Evolutionary conservation across 352 stramenopile genomes (phyloP).

Genomic region (Pythium pectinolyticum): DNA sequence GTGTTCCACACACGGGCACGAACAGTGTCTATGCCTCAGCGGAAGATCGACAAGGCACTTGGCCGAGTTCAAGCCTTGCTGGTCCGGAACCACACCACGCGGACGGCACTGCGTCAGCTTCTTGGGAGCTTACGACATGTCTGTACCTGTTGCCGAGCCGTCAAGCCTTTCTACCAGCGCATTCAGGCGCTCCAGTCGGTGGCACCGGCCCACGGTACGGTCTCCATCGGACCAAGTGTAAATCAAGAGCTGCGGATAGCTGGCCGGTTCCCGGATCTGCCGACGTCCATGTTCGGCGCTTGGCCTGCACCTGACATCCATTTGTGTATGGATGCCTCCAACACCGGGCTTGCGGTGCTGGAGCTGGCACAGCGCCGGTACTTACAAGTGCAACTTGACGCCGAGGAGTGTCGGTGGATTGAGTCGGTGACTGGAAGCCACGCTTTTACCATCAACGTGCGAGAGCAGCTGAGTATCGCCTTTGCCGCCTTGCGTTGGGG

Average conservation of each 20-base stretch:
- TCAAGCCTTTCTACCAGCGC: slow-evolving; percentile 9
- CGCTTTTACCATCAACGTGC: slow-evolving; percentile 34
- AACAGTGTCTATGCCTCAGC: slow-evolving; percentile 23
- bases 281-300: background rate
- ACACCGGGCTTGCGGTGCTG: slow-evolving; percentile 6
- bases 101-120: slow-evolving; percentile 21
- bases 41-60: slow-evolving; percentile 22
- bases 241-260: background rate
- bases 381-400: slow-evolving; percentile 4
- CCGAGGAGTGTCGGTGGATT: background rate
- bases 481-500: slow-evolving; percentile 26
- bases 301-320: slow-evolving; percentile 2
- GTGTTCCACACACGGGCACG: slow-evolving; percentile 17
- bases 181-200: background rate
- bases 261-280: slow-evolving; percentile 1
- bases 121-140: slow-evolving; percentile 32
- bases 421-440: too few relatives aligned
- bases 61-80: background rate
- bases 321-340: slow-evolving; percentile 18
- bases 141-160: slow-evolving; percentile 5
- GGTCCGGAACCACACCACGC: background rate
- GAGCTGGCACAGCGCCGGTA: background rate
- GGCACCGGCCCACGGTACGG: background rate
- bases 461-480: slow-evolving; percentile 32
- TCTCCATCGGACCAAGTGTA: background rate